Evolutionary conservation across 179 eudicot species (phyloP), one percentile per base, ranked within the genome.

Genomic region (Carnegiea gigantea): DNA sequence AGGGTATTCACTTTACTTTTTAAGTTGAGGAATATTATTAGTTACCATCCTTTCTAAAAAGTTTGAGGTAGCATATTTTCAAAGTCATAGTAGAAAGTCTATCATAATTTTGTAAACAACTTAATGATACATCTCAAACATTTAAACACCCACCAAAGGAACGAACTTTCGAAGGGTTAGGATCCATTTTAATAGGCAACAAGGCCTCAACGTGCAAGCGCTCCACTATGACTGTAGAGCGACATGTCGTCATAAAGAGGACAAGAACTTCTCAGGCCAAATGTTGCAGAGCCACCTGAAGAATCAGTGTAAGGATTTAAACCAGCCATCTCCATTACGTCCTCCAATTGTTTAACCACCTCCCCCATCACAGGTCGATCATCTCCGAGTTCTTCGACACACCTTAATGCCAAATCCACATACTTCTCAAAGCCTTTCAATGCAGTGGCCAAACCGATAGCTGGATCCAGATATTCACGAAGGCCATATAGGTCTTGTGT

Each of bases 301-400:
- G 87, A 86, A 77, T 90, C 89, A 26, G 60, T 40, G 59, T 84
- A 82, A 15, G 86, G 86, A 76, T 84, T 86, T 68, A 84, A 26
- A 73, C 83, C 82, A 43, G 84, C 88, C 88, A 88, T 80, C 72
- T 89, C 82, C 64, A 89, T 64, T 28, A 92, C 87, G 82, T 81
- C 88, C 81, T 90, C 92, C 0, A 91, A 80, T 83, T 83, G 89
- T 82, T 90, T 91, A 36, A 91, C 92, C 9, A 90, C 93, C 74
- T 89, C 92, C 17, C 92, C 89, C 93, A 88, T 90, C 6, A 72
- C 33, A 64, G 95, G 95, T 46, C 93, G 82, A 44, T 86, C 86
- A 38, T 62, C 77, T 59, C 89, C 91, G 36, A 86, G 64, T 75
- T 92, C 91, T 83, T 80, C 77, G 23, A 89, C 92, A 54, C 93